Conservation (phyloP, 2,329 filamentous ascomycete species). For the Xylaria hypoxylon region DNA sequence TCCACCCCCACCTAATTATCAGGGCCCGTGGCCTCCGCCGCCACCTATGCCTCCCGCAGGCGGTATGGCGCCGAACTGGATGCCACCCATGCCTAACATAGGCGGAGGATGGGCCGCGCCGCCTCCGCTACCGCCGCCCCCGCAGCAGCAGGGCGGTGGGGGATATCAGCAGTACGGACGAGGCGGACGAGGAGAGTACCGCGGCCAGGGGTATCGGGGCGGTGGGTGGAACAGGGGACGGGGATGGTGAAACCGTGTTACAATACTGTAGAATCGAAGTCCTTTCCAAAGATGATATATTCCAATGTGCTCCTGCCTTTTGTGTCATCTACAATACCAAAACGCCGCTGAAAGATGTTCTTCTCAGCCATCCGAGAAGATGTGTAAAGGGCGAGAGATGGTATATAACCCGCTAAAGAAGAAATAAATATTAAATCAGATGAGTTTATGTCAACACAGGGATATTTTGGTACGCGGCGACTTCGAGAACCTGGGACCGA, state of each 20-base stretch:
- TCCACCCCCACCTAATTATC: conserved; percentile 46
- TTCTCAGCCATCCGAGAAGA: background rate
- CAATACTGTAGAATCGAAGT: background rate
- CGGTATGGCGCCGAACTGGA: conserved; percentile 44
- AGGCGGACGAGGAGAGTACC: conserved; percentile 49
- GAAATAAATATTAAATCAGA: background rate
- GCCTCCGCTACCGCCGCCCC: conserved; percentile 40
- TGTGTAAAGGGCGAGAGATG: background rate
- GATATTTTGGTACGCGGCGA: too few species aligned
- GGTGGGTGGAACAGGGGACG: conserved; percentile 47
- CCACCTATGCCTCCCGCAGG: conserved; percentile 42
- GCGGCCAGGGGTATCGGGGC: conserved; percentile 46
- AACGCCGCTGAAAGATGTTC: background rate
- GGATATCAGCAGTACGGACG: conserved; percentile 48
- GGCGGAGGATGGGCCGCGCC: conserved; percentile 43
- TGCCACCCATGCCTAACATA: conserved; percentile 40
- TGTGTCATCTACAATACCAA: background rate
- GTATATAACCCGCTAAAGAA: background rate
- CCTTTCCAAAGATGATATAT: background rate
- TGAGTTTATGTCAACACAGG: background rate
- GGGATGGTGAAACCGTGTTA: conserved; percentile 41
- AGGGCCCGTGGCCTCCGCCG: conserved; percentile 44
- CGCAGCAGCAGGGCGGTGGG: conserved; percentile 40
- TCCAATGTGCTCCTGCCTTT: background rate
- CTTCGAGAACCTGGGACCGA: too few species aligned